Conservation (phyloP, 371 early-diverging fungal genomes). For the Syncephalastrum contaminatum region DNA sequence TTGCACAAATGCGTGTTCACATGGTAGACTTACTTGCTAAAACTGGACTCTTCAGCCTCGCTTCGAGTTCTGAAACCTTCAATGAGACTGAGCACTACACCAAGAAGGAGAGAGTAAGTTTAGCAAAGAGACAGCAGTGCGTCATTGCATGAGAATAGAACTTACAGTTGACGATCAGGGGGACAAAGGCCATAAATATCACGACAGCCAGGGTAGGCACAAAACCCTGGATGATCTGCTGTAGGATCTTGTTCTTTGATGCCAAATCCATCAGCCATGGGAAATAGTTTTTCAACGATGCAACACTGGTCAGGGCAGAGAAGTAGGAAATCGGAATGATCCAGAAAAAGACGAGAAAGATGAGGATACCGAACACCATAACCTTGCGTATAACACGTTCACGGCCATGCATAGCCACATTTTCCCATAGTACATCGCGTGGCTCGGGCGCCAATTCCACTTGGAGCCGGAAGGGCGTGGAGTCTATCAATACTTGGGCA, state of each 20-base stretch:
- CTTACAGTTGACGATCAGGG: conserved; percentile 62
- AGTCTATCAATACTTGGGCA: conserved; percentile 56
- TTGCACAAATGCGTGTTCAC: not conserved
- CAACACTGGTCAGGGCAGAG: conserved; percentile 52
- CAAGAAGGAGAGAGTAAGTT: not conserved
- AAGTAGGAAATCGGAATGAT: conserved; percentile 54
- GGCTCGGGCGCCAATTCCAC: conserved; percentile 75
- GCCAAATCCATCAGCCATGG: conserved; percentile 49
- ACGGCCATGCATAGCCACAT: conserved; percentile 60
- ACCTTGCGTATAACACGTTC: conserved; percentile 49
- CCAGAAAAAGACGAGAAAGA: conserved; percentile 57
- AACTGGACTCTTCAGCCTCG: conserved; percentile 66
- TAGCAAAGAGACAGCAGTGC: not conserved
- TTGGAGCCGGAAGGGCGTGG: conserved; percentile 70
- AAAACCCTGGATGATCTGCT: conserved; percentile 56
- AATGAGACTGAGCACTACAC: conserved; percentile 37
- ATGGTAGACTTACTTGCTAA: conserved; percentile 56
- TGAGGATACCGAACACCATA: conserved; percentile 37
- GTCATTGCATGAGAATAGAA: not conserved
- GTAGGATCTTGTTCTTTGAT: conserved; percentile 46
- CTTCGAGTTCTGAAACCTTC: conserved; percentile 70
- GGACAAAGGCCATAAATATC: conserved; percentile 60
- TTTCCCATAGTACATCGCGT: conserved; percentile 75
- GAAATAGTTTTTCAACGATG: conserved; percentile 45
- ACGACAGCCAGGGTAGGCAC: conserved; percentile 60